These are phyloP conservation scores for Phaeosphaeriaceae sp. DNA, from an alignment of 2,329 filamentous ascomycete genomes.

Conservation along the genomic window DNA sequence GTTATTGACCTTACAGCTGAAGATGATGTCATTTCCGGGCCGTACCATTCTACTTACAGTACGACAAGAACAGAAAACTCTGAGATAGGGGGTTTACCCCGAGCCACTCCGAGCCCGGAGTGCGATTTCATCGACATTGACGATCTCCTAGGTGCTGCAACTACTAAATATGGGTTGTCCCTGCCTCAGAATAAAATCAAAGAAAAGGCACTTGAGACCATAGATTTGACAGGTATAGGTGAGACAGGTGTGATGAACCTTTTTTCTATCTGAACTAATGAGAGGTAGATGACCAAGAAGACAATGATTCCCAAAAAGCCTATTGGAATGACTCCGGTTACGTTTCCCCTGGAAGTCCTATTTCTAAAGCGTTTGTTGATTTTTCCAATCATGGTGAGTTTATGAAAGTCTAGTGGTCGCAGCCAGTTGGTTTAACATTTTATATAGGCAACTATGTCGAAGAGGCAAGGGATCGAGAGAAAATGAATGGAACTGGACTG, in stretches of 20 bases:
- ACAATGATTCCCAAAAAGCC: slow-evolving; percentile 2
- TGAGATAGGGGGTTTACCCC: neutral
- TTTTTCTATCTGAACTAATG: slow-evolving; percentile 1
- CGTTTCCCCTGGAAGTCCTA: slow-evolving; percentile 1
- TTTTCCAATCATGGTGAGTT: slow-evolving; percentile 1
- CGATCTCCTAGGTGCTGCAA: neutral
- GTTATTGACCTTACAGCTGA: slow-evolving; percentile 1
- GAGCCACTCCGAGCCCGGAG: neutral
- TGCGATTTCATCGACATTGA: slow-evolving; percentile 1
- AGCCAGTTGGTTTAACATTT: slow-evolving; percentile 1
- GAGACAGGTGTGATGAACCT: neutral
- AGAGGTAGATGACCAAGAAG: slow-evolving; percentile 2
- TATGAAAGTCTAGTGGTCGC: slow-evolving; percentile 1
- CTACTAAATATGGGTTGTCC: slow-evolving; percentile 1
- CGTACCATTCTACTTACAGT: slow-evolving; percentile 1
- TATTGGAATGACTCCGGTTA: slow-evolving; percentile 1
- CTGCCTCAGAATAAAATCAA: slow-evolving; percentile 1
- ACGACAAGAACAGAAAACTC: slow-evolving; percentile 1
- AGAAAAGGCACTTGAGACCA: slow-evolving; percentile 2
- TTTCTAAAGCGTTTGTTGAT: neutral
- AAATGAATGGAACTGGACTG: too few species aligned
- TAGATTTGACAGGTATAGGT: slow-evolving; percentile 2
- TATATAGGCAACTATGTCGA: neutral
- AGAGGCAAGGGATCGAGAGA: neutral
- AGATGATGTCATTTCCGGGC: neutral